Base-by-base conservation (phyloP, 2,329 filamentous ascomycete species). In the Fusarium xyrophilum region DNA sequence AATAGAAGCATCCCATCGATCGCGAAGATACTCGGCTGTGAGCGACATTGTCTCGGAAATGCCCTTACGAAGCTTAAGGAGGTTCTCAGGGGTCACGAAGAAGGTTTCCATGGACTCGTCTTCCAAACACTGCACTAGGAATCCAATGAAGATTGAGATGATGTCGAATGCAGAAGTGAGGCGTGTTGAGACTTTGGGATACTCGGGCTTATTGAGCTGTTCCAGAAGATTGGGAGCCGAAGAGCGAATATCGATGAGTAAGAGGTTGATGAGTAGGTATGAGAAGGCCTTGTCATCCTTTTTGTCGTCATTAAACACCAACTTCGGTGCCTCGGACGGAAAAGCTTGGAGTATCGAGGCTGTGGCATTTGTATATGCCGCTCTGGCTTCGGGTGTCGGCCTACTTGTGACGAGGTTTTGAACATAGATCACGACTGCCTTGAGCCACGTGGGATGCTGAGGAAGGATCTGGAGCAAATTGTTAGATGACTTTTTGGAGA, bases 1-100 rank as follows among this genome's bases (percentile, higher is more conserved):
- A n/a, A 86, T 80, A 4, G 86, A 85, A 7, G 86, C 87, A 73
- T 92, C 89, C 87, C 88, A 91, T n/a, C 89, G 80, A 73, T 92
- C 90, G 40, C 89, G 85, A 3, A 92, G 81, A 74, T 88, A 89
- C 76, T 91, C 89, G 62, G 89, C 83, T 0, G 85, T 84, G 3
- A 89, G 77, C 1, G 87, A 87, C 73, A 91, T 82, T 6, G 89
- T 88, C 72, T 92, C 89, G 2, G 85, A 82, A 52, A 91, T 83
- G 56, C 84, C 81, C 51, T 83, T 86, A 39, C 88, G 84, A 9
- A 91, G 78, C 70, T 87, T 88, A 17, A 91, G 79, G 28, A 92
- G 82, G 27, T 84, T 83, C 57, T 89, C 86, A 0, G 88, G 84
- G 2, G 85, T 77, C 78, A 89, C 83, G 35, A 81, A 74, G 43